A percentile compares a stretch with the other conserved stretches of the same genome.
phyloP scores from a whole-genome alignment of 2,329 filamentous ascomycete genomes.

The Fusarium dimerum region DNA sequence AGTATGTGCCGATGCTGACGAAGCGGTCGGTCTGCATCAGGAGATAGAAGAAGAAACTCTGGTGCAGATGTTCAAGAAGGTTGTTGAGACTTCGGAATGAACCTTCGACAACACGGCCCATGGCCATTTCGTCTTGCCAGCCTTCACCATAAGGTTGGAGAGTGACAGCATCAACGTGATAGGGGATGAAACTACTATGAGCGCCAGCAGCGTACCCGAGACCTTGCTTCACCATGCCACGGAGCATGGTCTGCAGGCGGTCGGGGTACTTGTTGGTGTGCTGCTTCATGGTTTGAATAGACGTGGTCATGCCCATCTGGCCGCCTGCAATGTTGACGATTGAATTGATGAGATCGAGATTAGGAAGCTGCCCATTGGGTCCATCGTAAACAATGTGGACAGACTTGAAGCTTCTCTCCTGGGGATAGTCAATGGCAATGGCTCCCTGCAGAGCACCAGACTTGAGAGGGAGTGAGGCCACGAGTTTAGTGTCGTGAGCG shows the following conservation, averaged over 20 bases:
- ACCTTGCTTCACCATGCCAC: conserved; percentile 90
- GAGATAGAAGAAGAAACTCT: conserved; percentile 99
- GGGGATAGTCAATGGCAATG: conserved; percentile 89
- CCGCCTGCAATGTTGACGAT: conserved; percentile 83
- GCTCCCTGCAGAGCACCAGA: conserved; percentile 91
- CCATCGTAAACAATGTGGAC: conserved; percentile 94
- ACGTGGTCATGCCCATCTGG: conserved; percentile 86
- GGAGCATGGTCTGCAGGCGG: conserved; percentile 82
- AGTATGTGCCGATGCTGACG: conserved; percentile 96
- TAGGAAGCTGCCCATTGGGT: conserved; percentile 91
- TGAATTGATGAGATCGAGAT: conserved; percentile 94
- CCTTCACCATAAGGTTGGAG: conserved; percentile 86
- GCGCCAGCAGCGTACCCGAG: conserved; percentile 86
- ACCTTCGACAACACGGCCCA: conserved; percentile 87
- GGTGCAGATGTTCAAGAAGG: conserved; percentile 91
- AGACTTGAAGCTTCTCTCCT: conserved; percentile 80
- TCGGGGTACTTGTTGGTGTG: conserved; percentile 78
- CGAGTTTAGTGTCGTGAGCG: conserved; percentile 69
- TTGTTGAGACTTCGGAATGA: conserved; percentile 95
- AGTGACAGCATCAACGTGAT: conserved; percentile 95
- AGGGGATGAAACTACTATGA: conserved; percentile 95
- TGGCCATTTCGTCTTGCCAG: conserved; percentile 97
- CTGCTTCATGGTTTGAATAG: conserved; percentile 86
- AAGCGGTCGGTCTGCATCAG: conserved; percentile 90
- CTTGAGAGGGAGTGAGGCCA: conserved; percentile 82